Evolutionary conservation across 768 basidiomycete genomes (phyloP).

Genomic region (Kwoniella botswanensis): DNA sequence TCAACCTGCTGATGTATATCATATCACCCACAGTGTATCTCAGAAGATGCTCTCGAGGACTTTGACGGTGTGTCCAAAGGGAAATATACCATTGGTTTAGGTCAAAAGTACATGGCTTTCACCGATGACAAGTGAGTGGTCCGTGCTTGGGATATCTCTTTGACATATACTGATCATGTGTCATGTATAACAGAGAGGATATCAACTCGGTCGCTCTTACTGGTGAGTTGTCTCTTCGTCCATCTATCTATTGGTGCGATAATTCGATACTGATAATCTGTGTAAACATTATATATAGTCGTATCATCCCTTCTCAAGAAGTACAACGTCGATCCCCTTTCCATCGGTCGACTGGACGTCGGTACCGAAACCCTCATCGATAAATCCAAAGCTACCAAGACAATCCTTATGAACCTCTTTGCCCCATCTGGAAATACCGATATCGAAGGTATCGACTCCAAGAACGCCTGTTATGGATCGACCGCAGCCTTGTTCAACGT

Average conservation of each 20-base stretch:
- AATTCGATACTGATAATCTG: too few species aligned
- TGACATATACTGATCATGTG: conserved; percentile 7
- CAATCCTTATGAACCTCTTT: conserved; percentile 97
- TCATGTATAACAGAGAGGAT: conserved; percentile 67
- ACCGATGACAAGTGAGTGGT: conserved; percentile 76
- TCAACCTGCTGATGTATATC: not conserved
- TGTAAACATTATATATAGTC: conserved; percentile 62
- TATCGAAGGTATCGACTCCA: conserved; percentile 98
- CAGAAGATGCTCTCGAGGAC: conserved; percentile 88
- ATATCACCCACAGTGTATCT: conserved; percentile 73
- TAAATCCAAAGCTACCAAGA: conserved; percentile 99
- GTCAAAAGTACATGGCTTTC: conserved; percentile 98
- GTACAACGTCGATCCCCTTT: conserved; percentile 92
- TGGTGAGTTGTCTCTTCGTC: conserved; percentile 64
- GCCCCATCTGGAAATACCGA: conserved; percentile 89
- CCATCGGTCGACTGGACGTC: conserved; percentile 96
- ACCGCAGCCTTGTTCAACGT: conserved; percentile 99
- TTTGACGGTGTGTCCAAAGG: conserved; percentile 93
- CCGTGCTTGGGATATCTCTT: not conserved
- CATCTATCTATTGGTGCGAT: not conserved
- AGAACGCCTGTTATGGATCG: conserved; percentile 99
- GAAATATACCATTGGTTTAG: conserved; percentile 98
- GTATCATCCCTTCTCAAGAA: conserved; percentile 88
- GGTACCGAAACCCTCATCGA: conserved; percentile 99
- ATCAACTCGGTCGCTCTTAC: conserved; percentile 97